Evolutionary conservation across 768 basidiomycete species (phyloP), one percentile per base, ranked within the genome.

Genomic region (Kondoa malvinella): DNA sequence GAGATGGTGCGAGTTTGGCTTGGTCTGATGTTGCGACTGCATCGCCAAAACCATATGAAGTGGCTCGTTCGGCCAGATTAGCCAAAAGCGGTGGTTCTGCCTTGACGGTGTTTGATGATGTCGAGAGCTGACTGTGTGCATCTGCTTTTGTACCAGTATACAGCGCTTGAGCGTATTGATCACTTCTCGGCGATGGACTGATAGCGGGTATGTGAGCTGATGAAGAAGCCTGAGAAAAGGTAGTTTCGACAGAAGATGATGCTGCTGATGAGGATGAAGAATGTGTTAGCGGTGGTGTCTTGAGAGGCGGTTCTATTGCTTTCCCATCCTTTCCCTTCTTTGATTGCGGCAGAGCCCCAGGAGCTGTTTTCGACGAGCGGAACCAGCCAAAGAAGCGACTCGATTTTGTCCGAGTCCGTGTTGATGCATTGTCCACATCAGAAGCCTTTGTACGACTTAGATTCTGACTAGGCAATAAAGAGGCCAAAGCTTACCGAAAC

Each of bases 171-270:
- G 40, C n/a, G n/a, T n/a, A 21, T 50, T 50, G 40, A 50, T 50
- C 40, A 50, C 40, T 8, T 50, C 12, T 8, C 8, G 40, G 40
- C 40, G 40, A 50, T 8, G 40, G 40, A 50, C 40, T 50, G 21
- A 21, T 21, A 50, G 40, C 40, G 8, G 40, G 40, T 50, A 8
- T 21, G 21, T 50, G 40, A 8, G 40, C 12, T 50, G 21, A 50
- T 8, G 40, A 50, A 21, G 40, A 50, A 8, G 40, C 8, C 21
- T 50, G 40, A 21, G 40, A 8, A 21, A 50, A 21, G 40, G 40
- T 32, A 16, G 61, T 63, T 17, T 63, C 61, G 12, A 63, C 30
- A 17, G 61, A 63, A 33, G 61, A 63, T 17, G 61, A 63, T 8
- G 61, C 61, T 3, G 61, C 61, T 16, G 27, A 30, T 3, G 61